phyloP scores from a whole-genome alignment of 805 yeast genomes.

The Trichomonascus vanleenenianus region DNA sequence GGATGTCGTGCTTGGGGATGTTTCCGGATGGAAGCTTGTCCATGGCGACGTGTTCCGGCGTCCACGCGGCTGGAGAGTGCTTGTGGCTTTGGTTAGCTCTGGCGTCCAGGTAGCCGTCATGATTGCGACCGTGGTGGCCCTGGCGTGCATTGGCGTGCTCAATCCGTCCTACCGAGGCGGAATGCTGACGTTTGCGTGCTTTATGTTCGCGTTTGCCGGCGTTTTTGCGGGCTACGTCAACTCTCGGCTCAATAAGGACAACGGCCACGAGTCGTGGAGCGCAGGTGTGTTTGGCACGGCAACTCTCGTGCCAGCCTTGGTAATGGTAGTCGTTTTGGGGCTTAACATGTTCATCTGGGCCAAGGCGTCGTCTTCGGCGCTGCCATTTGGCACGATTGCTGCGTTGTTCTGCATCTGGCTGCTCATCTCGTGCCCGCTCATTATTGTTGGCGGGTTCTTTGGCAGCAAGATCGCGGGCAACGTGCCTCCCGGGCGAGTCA shows the following conservation, averaged over 20 bases:
- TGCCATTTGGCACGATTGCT: slow-evolving; percentile 71
- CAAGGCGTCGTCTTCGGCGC: slow-evolving; percentile 61
- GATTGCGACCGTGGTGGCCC: slow-evolving; percentile 49
- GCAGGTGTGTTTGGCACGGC: slow-evolving; percentile 27
- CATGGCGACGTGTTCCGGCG: slow-evolving; percentile 45
- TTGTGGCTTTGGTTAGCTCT: slow-evolving; percentile 56
- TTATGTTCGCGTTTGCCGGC: slow-evolving; percentile 61
- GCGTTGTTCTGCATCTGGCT: slow-evolving; percentile 52
- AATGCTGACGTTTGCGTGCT: slow-evolving; percentile 50
- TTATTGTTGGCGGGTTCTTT: slow-evolving; percentile 54
- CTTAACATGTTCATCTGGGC: slow-evolving; percentile 71
- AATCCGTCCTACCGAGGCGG: slow-evolving; percentile 65
- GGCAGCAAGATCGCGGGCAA: slow-evolving; percentile 26
- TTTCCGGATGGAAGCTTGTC: slow-evolving; percentile 47
- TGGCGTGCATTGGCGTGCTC: slow-evolving; percentile 47
- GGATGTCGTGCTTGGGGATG: slow-evolving; percentile 14
- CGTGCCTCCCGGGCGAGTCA: slow-evolving; percentile 19
- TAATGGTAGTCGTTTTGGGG: slow-evolving; percentile 43
- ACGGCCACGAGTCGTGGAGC: slow-evolving; percentile 31
- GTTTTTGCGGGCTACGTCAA: slow-evolving; percentile 69
- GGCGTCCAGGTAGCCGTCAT: slow-evolving; percentile 67
- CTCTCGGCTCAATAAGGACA: slow-evolving; percentile 50
- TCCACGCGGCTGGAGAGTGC: slow-evolving; percentile 41
- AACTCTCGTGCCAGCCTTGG: slow-evolving; percentile 27
- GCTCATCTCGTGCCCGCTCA: slow-evolving; percentile 65